Base-by-base conservation (phyloP, 352 stramenopile genomes). In the Phytophthora chlamydospora region DNA sequence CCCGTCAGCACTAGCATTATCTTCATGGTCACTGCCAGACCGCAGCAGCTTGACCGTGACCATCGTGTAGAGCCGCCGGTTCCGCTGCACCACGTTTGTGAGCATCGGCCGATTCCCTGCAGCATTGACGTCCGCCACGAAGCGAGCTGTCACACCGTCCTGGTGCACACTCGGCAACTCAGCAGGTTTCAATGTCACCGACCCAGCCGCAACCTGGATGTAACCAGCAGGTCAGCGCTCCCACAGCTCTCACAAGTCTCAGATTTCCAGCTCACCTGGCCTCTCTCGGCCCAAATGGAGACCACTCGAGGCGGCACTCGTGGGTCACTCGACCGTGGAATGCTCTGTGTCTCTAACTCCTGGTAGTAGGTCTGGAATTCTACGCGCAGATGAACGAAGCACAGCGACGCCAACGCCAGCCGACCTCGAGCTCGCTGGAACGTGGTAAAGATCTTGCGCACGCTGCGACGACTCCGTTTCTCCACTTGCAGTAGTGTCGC, bases 41-140 rank as follows among this genome's bases (percentile, higher is more conserved):
- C 47, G 57, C 31, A 65, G 21, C 39, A 88, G 45, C 61, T 78
- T 72, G 10, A 89, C 56, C 2, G 65, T 75, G 19, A 88, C 63
- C 19, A 85, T 61, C 3, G 78, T 87, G 69, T 89, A 88, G 32
- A 90, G 85, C 3, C 78, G 63, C 34, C 76, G 65, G 16, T 78
- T 68, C 12, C 34, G 65, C 56, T 83, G 78, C 32, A 78, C 73
- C 41, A 86, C 81, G 45, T 76, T 86, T 36, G 68, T 82, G 40
- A 90, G 75, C 78, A 90, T 88, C 19, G 81, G 81, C 8, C 62
- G 67, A 38, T 75, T 56, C 24, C 34, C 48, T 35, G 42, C 49
- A 60, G 40, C 19, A 47, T 68, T 14, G 39, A 17, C 38, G 12
- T 62, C 56, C 19, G 43, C 51, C 21, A 60, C 49, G 32, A 85